Base-by-base conservation (phyloP, 495 filamentous ascomycete genomes). In the Talaromyces proteolyticus region DNA sequence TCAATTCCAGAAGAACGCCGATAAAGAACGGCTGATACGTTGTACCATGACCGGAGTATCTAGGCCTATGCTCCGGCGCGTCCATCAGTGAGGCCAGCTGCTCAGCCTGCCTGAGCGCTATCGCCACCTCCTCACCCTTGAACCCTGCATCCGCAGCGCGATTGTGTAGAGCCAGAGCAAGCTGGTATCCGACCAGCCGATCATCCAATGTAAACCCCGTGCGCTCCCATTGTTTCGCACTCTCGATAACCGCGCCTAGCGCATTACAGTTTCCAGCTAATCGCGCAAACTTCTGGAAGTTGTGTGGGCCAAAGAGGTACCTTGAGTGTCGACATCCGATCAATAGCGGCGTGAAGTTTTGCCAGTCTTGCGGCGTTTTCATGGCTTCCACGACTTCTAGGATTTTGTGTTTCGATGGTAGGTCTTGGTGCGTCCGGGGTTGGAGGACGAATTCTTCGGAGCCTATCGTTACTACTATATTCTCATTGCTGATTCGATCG, bases 301-400 rank as follows among this genome's bases (percentile, higher is more conserved):
- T 53, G 8, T 47, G 10, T 0, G 34, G 18, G 1, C 44, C 49
- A 22, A 82, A 29, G 10, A 36, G 46, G 12, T 70, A 65, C 18
- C 67, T 50, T 3, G 80, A 63, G 48, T 69, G 66, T 24, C 54
- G 50, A n/a, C 85, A 54, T 12, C 83, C 87, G 19, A 73, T 67
- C 37, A 90, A 60, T 18, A 89, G 63, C 3, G 69, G 71, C 2
- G 70, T 62, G 29, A 89, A 62, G 66, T 83, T 85, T 17, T 72
- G 62, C 65, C 75, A 86, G 64, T 89, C 82, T n/a, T 67, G 67
- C 21, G 57, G 59, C 3, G 68, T 69, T 21, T 74, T 57, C 77
- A 89, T 87, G 17, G 70, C 51, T n/a, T 56, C 41, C 29, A 73
- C 52, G 23, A 57, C 59, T 11, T 59, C 36, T 14, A 58, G 19